A percentile compares a stretch with the other conserved stretches of the same genome.
phyloP scores from a whole-genome alignment of 106 monocot genomes.

The Allium fistulosum region DNA sequence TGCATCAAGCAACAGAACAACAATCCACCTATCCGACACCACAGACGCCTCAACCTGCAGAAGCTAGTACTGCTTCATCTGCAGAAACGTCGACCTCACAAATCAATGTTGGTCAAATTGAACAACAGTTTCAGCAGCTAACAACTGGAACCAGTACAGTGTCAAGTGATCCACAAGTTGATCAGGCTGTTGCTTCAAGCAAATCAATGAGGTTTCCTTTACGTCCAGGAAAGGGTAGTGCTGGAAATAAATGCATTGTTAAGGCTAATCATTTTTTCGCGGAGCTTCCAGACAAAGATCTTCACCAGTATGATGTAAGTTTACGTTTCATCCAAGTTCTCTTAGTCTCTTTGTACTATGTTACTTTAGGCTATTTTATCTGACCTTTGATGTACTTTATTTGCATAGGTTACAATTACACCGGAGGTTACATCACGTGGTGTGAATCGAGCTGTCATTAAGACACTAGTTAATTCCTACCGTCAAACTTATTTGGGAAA shows the following conservation, averaged over 20 bases:
- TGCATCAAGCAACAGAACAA: constrained; percentile 19
- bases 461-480: constrained; percentile 42
- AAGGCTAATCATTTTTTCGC: constrained; percentile 92
- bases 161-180: not conserved
- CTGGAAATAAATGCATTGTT: constrained; percentile 45
- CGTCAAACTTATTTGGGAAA: constrained; percentile 56
- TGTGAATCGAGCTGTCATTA: constrained; percentile 66
- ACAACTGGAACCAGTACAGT: no score
- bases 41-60: no score
- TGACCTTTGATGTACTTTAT: not conserved
- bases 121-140: no score
- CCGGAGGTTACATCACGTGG: constrained; percentile 67
- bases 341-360: not conserved
- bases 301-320: constrained; percentile 84
- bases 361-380: not conserved
- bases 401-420: constrained; percentile 54
- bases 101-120: no score
- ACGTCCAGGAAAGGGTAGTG: constrained; percentile 61
- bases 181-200: constrained; percentile 27
- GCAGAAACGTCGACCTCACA: no score
- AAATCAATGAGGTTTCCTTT: constrained; percentile 50
- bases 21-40: no score
- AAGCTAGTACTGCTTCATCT: no score
- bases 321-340: not conserved
- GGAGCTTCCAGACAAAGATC: constrained; percentile 73